These are phyloP conservation scores for Aspergillus caelatus DNA, from an alignment of 2,329 filamentous ascomycete genomes.

Conservation along the genomic window DNA sequence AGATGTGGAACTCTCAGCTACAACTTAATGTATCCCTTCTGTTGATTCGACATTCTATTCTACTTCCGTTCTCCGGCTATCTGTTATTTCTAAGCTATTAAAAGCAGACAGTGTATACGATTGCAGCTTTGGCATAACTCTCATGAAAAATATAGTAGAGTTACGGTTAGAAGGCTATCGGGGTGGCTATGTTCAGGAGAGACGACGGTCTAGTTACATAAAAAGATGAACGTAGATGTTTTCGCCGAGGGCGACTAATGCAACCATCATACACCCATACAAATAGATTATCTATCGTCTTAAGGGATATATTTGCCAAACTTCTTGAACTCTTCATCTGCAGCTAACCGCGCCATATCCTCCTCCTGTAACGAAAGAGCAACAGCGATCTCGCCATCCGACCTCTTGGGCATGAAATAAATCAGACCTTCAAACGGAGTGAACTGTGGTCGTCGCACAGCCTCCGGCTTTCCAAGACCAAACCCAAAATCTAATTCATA, in stretches of 20 bases:
- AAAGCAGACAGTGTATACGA: not conserved
- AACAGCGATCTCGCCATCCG: slow-evolving; percentile 49
- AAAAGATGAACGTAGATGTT: not conserved
- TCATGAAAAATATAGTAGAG: too few species aligned
- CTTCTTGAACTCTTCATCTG: slow-evolving; percentile 47
- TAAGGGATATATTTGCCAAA: slow-evolving; percentile 27
- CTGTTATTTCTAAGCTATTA: too few species aligned
- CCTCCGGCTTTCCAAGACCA: slow-evolving; percentile 50
- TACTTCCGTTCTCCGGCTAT: too few species aligned
- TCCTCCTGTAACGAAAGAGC: slow-evolving; percentile 51
- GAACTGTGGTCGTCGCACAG: slow-evolving; percentile 54
- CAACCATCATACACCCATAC: not conserved
- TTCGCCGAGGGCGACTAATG: not conserved
- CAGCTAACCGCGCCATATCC: slow-evolving; percentile 50
- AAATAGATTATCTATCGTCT: not conserved
- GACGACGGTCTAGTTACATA: not conserved
- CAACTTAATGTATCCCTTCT: too few species aligned
- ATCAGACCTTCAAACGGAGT: slow-evolving; percentile 50
- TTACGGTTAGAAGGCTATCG: too few species aligned
- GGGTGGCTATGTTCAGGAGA: not conserved
- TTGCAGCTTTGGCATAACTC: too few species aligned
- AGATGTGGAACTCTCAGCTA: too few species aligned
- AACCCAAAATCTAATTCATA: slow-evolving; percentile 52
- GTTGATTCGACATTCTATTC: too few species aligned
- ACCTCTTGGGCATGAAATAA: slow-evolving; percentile 53